phyloP scores from a whole-genome alignment of 805 yeast genomes.

The Brettanomyces sp. region DNA sequence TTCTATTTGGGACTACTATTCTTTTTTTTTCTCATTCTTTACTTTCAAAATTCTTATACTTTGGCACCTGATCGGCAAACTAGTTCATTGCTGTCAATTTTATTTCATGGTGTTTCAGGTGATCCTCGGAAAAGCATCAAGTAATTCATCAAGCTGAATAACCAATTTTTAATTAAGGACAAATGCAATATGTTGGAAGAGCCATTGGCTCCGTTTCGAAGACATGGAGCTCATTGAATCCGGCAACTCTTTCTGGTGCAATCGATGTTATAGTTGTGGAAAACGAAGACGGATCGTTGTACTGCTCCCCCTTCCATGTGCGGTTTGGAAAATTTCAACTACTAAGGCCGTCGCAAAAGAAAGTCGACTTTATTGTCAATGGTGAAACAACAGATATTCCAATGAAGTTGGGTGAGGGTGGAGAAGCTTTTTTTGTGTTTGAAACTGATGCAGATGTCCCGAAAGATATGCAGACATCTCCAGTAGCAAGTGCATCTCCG shows the following conservation, averaged over 20 bases:
- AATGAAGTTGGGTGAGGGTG: conserved; percentile 95
- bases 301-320: conserved; percentile 94
- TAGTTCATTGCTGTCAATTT: too few species aligned
- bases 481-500: conserved; percentile 59
- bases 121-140: too few species aligned
- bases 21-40: too few species aligned
- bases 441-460: conserved; percentile 75
- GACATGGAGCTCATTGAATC: conserved; percentile 95
- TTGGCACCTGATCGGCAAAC: too few species aligned
- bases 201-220: conserved; percentile 92
- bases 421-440: conserved; percentile 96
- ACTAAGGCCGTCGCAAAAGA: conserved; percentile 89
- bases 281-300: conserved; percentile 60
- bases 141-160: background rate
- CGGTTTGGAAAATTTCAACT: conserved; percentile 92
- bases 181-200: conserved; percentile 95
- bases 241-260: conserved; percentile 94
- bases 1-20: too few species aligned
- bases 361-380: conserved; percentile 81
- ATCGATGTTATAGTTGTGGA: conserved; percentile 94
- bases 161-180: background rate
- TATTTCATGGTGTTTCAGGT: too few species aligned
- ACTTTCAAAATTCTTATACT: too few species aligned
- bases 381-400: conserved; percentile 75
- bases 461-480: conserved; percentile 71